Conservation (phyloP, 2,329 filamentous ascomycete genomes). For the Diaporthe vexans region DNA sequence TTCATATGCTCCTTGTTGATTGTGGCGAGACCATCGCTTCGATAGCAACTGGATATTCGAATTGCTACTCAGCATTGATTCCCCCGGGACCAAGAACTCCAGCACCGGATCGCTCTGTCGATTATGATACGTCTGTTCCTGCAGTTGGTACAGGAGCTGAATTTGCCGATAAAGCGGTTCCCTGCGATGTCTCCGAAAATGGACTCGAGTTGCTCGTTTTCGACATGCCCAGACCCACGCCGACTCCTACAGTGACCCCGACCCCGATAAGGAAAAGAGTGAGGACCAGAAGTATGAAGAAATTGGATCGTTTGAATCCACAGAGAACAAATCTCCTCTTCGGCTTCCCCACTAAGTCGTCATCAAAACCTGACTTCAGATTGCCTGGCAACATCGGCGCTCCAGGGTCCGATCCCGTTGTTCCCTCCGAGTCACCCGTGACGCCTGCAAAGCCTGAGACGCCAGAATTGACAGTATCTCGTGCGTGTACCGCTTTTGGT, state of each 20-base stretch:
- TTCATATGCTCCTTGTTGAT: too few relatives aligned
- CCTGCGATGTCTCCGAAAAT: slow-evolving; percentile 1
- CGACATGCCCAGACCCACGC: slow-evolving; percentile 27
- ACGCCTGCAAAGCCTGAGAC: slow-evolving; percentile 1
- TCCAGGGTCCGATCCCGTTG: slow-evolving; percentile 6
- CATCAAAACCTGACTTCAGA: slow-evolving; percentile 25
- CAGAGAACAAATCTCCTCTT: neutral
- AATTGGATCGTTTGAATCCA: slow-evolving; percentile 20
- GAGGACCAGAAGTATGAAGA: slow-evolving; percentile 17
- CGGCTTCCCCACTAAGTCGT: slow-evolving; percentile 2
- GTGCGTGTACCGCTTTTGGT: neutral
- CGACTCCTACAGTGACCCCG: slow-evolving; percentile 29
- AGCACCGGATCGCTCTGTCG: neutral
- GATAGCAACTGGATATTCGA: too few relatives aligned
- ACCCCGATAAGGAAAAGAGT: slow-evolving; percentile 10
- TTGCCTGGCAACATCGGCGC: slow-evolving; percentile 21
- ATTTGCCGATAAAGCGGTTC: neutral
- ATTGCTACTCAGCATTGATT: neutral
- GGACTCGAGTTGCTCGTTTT: slow-evolving; percentile 14
- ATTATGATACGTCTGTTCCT: neutral
- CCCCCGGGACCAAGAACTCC: neutral
- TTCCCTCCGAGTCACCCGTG: slow-evolving; percentile 1
- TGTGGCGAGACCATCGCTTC: too few relatives aligned
- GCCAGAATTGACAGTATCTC: slow-evolving; percentile 7
- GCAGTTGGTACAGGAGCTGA: neutral